phyloP scores from a whole-genome alignment of 2,329 filamentous ascomycete species.

The Seiridium unicorne region DNA sequence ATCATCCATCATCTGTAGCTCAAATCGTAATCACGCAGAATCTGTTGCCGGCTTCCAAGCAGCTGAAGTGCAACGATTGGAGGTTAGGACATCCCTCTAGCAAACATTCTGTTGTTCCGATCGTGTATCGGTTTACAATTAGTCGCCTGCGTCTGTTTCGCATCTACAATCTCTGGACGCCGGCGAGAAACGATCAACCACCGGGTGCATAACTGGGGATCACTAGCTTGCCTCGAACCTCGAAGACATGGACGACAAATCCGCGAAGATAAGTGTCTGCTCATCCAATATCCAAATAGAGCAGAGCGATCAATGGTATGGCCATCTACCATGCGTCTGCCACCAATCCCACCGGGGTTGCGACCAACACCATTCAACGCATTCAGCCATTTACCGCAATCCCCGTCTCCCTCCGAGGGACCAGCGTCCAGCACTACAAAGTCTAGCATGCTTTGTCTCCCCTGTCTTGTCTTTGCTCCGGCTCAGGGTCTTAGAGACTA shows the following conservation, averaged over 20 bases:
- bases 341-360: not conserved
- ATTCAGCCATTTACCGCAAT: not conserved
- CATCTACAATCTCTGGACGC: not conserved
- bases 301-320: not conserved
- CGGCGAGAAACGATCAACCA: not conserved
- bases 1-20: not conserved
- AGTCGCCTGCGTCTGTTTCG: not conserved
- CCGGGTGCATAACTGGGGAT: not conserved
- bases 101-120: not conserved
- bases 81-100: not conserved
- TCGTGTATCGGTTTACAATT: not conserved
- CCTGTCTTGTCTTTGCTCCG: not conserved
- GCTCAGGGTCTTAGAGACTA: too few relatives aligned
- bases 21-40: not conserved
- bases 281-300: not conserved
- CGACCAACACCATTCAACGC: not conserved
- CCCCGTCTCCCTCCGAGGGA: not conserved
- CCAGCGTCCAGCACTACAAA: too few relatives aligned
- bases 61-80: not conserved
- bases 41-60: not conserved
- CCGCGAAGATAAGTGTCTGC: not conserved
- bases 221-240: not conserved
- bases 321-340: not conserved
- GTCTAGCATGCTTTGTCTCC: too few relatives aligned
- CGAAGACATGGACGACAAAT: not conserved